Base-by-base conservation (phyloP, 1,139 yeast genomes). In the Yamadazyma triangularis region DNA sequence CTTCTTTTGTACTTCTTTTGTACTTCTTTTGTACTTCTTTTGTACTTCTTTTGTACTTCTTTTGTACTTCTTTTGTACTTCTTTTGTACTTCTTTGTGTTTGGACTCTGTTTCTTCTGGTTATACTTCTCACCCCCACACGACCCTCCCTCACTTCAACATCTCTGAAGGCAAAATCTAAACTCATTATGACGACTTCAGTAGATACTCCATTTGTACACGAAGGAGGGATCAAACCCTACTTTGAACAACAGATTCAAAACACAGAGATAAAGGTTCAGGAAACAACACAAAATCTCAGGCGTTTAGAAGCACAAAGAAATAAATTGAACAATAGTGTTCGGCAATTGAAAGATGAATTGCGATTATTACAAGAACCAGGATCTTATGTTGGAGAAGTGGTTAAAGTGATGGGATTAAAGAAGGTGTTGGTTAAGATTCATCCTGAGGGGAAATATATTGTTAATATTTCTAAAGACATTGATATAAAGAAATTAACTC, bases 341-440 rank as follows among this genome's bases (percentile, higher is more conserved):
- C 76, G 97, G 45, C 81, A 88, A 38, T 73, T 91, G 47, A 87
- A 91, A 48, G 98, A 91, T 58, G 99, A 91, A 61, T 73, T 91
- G 49, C 84, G 93, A 55, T 72, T 91, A 30, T 65, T 91, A 33
- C 98, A 91, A 56, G 99, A 91, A 50, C 97, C 98, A 2, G 98
- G 98, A 2, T 82, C 95, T 4, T 91, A 88, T 51, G 98, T 91
- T 4, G 99, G 98, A 19, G 99, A 91, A 57, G 97, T 91, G 9
- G 82, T 91, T 37, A 91, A 91, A 55, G 95, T 93, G 13, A 87
- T 91, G 83, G 94, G 96, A 29, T 83, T 84, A 56, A 88, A 88
- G 63, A 91, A 89, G 53, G 96, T 89, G 4, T 70, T 91, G 39
- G 99, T 91, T 24, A 91, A 91, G 60, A 87, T 89, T 36, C 95